Percentiles rank a stretch among this genome's conserved stretches.
phyloP scores from a whole-genome alignment of 139 green algal genomes.

The Zygnema circumcarinatum region DNA sequence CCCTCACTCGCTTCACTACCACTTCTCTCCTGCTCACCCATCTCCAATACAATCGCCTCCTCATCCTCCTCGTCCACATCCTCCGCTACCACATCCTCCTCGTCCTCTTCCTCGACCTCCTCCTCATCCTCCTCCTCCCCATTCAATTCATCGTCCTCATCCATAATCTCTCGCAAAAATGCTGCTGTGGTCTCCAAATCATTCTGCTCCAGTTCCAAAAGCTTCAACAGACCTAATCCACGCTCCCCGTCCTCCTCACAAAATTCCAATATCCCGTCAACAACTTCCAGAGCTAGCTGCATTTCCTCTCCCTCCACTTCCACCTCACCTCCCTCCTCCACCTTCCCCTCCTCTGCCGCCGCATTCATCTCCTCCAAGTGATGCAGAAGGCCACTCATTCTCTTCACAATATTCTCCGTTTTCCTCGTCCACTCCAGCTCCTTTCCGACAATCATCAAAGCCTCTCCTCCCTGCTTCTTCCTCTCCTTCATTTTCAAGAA shows the following conservation, averaged over 20 bases:
- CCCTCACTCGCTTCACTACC: background rate
- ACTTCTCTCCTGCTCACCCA: background rate
- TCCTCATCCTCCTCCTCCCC: conserved; percentile 47
- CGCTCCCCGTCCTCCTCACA: background rate
- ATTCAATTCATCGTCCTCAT: conserved; percentile 13
- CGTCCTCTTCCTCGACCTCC: conserved; percentile 21
- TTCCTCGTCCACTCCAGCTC: background rate
- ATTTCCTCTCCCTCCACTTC: background rate
- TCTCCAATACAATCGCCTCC: background rate
- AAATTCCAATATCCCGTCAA: background rate
- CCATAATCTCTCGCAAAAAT: conserved; percentile 19
- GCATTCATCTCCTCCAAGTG: background rate
- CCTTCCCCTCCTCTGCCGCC: background rate
- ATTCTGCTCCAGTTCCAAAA: background rate
- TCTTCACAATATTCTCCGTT: background rate
- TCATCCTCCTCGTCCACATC: conserved; percentile 46
- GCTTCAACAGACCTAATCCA: background rate
- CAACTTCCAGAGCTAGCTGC: background rate
- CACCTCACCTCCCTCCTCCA: background rate
- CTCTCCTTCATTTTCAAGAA: background rate
- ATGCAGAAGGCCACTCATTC: background rate
- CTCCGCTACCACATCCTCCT: background rate
- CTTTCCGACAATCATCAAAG: background rate
- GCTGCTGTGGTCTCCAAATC: background rate
- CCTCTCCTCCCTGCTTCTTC: background rate